Percentiles rank a stretch among this genome's conserved stretches.
phyloP scores from a whole-genome alignment of 305 asterid genomes.

The Fraxinus sp. region DNA sequence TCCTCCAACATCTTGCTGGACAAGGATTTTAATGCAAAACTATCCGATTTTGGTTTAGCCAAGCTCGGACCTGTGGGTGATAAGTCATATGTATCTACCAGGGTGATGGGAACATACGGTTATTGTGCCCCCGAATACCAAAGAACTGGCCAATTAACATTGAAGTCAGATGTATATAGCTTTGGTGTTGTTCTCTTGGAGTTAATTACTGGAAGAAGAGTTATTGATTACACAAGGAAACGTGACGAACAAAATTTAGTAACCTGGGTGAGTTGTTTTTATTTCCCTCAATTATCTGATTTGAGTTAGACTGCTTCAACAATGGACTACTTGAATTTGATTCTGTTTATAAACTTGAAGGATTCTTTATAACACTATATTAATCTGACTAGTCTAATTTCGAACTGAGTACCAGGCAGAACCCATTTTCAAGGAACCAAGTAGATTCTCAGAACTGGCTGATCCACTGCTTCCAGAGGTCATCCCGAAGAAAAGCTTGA shows the following conservation, averaged over 20 bases:
- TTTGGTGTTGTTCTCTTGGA: constrained; percentile 86
- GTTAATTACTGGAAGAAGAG: constrained; percentile 70
- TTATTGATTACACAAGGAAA: constrained; percentile 47
- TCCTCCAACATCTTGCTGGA: constrained; percentile 83
- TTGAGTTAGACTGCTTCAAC: neutral
- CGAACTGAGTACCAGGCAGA: constrained; percentile 48
- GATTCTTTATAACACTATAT: neutral
- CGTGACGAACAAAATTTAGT: constrained; percentile 56
- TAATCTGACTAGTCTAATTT: neutral
- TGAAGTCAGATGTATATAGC: constrained; percentile 77
- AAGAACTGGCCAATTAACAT: constrained; percentile 75
- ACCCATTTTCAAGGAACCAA: constrained; percentile 61
- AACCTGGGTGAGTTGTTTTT: constrained; percentile 50
- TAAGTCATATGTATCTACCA: constrained; percentile 63
- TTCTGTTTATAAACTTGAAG: neutral
- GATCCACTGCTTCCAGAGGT: constrained; percentile 62
- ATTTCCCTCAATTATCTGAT: neutral
- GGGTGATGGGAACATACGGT: constrained; percentile 93
- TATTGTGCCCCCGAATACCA: constrained; percentile 93
- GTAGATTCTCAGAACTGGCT: constrained; percentile 52
- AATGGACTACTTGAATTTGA: neutral
- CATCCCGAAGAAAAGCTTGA: constrained; percentile 60
- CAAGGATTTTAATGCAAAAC: constrained; percentile 62
- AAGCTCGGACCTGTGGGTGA: constrained; percentile 89
- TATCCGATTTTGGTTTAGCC: constrained; percentile 87